Conservation (phyloP, 345 rosid genomes). For the Firmiana major region DNA sequence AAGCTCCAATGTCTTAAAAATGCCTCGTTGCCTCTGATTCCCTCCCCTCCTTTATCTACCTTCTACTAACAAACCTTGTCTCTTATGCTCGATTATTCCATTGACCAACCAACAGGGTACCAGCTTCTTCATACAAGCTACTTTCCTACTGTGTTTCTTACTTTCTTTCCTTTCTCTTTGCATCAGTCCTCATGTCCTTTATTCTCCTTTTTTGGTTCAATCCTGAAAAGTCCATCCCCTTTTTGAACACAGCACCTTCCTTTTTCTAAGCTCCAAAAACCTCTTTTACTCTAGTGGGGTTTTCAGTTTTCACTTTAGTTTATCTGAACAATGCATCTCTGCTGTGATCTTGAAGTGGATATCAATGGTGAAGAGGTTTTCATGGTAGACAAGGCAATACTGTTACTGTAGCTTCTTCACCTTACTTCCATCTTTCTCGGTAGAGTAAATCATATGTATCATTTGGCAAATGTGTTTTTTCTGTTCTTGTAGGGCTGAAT, state of each 20-base stretch:
- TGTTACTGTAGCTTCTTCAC: neutral
- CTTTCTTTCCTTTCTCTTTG: neutral
- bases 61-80: constrained; percentile 14
- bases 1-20: neutral
- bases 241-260: neutral
- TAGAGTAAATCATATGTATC: no score
- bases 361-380: constrained; percentile 53
- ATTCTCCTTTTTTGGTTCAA: constrained; percentile 5
- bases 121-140: constrained; percentile 11
- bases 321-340: constrained; percentile 29
- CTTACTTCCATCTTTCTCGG: neutral
- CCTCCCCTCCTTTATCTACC: constrained; percentile 10
- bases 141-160: neutral
- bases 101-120: constrained; percentile 23
- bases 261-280: constrained; percentile 1
- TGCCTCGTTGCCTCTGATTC: constrained; percentile 18
- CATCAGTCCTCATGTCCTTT: neutral
- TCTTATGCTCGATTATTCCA: constrained; percentile 8
- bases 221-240: constrained; percentile 6
- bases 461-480: neutral
- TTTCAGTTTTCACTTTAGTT: neutral
- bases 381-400: constrained; percentile 47
- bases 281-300: constrained; percentile 4
- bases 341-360: constrained; percentile 50
- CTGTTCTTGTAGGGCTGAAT: neutral